phyloP scores from a whole-genome alignment of 169 alveolate genomes.

The Cryptosporidium sp. region DNA sequence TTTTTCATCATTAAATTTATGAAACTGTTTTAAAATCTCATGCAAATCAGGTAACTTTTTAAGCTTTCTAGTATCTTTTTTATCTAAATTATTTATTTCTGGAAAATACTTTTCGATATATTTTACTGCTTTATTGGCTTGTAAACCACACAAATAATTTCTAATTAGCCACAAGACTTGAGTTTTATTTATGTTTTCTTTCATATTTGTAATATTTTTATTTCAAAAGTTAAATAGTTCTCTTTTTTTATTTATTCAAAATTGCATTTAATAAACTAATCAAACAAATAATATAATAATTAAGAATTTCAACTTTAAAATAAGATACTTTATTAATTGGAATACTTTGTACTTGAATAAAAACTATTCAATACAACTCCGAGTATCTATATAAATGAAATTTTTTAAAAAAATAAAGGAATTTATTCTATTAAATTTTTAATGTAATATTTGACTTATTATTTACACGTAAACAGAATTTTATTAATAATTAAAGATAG shows the following conservation, averaged over 20 bases:
- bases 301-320: not conserved
- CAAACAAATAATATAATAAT: too few species aligned
- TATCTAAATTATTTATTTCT: slow-evolving; percentile 6
- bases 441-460: not conserved
- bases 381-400: not conserved
- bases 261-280: not conserved
- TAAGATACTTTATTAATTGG: not conserved
- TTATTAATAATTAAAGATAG: not conserved
- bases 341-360: not conserved
- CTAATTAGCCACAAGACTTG: slow-evolving; percentile 16
- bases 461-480: not conserved
- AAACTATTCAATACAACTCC: too few species aligned
- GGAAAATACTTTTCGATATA: slow-evolving; percentile 44
- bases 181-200: not conserved
- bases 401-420: not conserved
- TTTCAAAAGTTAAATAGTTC: not conserved
- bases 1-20: not conserved
- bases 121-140: slow-evolving; percentile 43
- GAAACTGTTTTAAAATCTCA: not conserved
- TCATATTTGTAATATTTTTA: not conserved
- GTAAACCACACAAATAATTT: slow-evolving; percentile 2
- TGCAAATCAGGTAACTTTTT: slow-evolving; percentile 29
- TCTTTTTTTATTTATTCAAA: not conserved
- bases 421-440: not conserved
- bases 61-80: not conserved